Evolutionary conservation across 202 grass and related monocot genomes (phyloP).

Genomic region (Hordeum pubiflorum): DNA sequence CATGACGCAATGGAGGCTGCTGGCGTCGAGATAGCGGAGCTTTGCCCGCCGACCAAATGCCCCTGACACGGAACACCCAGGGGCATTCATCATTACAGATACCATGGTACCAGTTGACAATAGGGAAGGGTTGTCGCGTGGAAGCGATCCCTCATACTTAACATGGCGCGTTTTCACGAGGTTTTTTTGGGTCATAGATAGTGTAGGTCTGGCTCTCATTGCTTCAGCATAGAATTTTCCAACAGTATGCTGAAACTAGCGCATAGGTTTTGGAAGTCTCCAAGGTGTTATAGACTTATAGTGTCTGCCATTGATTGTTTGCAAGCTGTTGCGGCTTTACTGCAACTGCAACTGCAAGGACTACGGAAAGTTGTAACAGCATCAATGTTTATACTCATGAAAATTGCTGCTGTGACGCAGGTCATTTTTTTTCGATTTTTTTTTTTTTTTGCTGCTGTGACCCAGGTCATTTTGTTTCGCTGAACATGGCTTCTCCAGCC

Average conservation of each 20-base stretch:
- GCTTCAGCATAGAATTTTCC: constrained; percentile 42
- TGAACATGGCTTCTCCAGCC: not conserved
- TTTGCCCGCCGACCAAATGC: constrained; percentile 37
- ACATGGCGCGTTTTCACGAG: constrained; percentile 6
- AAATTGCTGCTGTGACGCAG: not conserved
- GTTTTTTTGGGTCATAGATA: not conserved
- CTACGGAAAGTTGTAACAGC: not conserved
- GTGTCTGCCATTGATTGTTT: not conserved
- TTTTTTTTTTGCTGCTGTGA: not conserved
- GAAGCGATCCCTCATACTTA: not conserved
- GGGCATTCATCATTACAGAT: not conserved
- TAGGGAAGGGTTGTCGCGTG: not conserved
- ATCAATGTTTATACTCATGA: not conserved
- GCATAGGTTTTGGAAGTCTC: not conserved
- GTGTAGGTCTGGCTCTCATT: not conserved
- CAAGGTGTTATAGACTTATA: no score
- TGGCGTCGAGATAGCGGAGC: constrained; percentile 58
- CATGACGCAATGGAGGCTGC: constrained; percentile 75
- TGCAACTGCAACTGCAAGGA: not conserved
- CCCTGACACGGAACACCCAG: not conserved
- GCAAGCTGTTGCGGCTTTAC: not conserved
- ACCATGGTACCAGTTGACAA: not conserved
- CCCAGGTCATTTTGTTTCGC: not conserved
- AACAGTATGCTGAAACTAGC: constrained; percentile 38
- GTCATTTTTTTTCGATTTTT: not conserved